These are phyloP conservation scores for Pyronema omphalodes DNA, from an alignment of 495 filamentous ascomycete species.

Conservation along the genomic window DNA sequence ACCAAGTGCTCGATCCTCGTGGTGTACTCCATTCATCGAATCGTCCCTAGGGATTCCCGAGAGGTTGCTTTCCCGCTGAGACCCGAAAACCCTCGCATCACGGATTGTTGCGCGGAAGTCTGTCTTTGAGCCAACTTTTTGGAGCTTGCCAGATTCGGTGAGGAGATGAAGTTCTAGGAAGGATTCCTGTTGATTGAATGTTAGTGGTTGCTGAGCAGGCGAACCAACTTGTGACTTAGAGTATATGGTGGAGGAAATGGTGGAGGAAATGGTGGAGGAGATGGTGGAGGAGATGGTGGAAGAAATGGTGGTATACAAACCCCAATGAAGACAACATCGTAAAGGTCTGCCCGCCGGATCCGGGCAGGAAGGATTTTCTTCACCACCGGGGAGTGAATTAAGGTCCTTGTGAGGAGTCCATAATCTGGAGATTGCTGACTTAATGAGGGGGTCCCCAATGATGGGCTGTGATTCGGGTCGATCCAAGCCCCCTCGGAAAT, in stretches of 20 bases:
- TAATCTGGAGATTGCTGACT: constrained; percentile 29
- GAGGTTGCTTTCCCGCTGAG: constrained; percentile 37
- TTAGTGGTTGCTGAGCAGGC: neutral
- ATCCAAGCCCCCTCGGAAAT: neutral
- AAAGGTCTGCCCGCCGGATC: constrained; percentile 45
- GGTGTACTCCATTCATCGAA: constrained; percentile 21
- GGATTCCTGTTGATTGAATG: constrained; percentile 31
- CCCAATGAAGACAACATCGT: constrained; percentile 83
- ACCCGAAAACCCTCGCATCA: constrained; percentile 43
- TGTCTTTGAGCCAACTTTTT: constrained; percentile 49
- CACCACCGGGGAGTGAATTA: constrained; percentile 55
- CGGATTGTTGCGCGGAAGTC: constrained; percentile 58
- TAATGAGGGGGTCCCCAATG: constrained; percentile 3
- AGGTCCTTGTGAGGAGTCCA: constrained; percentile 59
- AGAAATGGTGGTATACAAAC: constrained; percentile 31
- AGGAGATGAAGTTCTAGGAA: constrained; percentile 55
- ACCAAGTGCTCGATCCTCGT: constrained; percentile 8
- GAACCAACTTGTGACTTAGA: neutral
- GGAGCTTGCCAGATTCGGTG: constrained; percentile 41
- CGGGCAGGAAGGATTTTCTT: constrained; percentile 66
- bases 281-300: too few species aligned
- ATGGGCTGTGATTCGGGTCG: neutral
- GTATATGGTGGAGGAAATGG: too few species aligned
- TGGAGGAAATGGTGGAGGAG: too few species aligned
- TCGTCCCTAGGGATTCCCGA: constrained; percentile 31